Percentiles rank a stretch among this genome's conserved stretches.
Conservation (phyloP, 1,284 basidiomycete genomes). For the Malassezia restricta region DNA sequence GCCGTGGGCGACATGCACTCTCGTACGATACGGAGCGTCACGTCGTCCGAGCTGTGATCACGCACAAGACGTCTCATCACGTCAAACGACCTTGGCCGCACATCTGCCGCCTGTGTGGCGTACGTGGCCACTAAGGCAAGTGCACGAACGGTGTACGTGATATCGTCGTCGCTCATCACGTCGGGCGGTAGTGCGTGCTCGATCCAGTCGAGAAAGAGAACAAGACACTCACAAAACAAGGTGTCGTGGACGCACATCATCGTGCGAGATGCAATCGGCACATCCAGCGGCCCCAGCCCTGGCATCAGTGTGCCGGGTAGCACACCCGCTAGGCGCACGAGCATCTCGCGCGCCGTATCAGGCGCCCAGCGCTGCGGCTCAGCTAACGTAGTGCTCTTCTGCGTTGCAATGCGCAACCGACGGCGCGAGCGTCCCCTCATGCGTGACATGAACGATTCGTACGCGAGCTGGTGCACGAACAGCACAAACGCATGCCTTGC, state of each 20-base stretch:
- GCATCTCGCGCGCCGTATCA: slow-evolving; percentile 8
- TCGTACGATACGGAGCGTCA: not conserved
- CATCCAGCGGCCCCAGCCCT: not conserved
- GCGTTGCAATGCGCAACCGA: slow-evolving; percentile 8
- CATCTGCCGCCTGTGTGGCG: not conserved
- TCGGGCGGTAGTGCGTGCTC: not conserved
- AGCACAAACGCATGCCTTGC: slow-evolving; percentile 3
- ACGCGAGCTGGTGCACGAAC: slow-evolving; percentile 13
- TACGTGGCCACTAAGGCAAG: slow-evolving; percentile 1
- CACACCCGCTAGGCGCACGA: not conserved
- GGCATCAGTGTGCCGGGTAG: not conserved
- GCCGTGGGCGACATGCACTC: slow-evolving; percentile 7
- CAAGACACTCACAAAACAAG: slow-evolving; percentile 1
- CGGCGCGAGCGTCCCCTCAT: slow-evolving; percentile 9
- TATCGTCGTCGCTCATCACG: not conserved
- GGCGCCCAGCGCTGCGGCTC: slow-evolving; percentile 7
- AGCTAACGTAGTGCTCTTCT: not conserved
- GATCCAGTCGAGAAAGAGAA: slow-evolving; percentile 3
- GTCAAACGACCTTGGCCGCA: slow-evolving; percentile 3
- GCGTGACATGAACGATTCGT: slow-evolving; percentile 11
- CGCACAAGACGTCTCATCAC: slow-evolving; percentile 1
- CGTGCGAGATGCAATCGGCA: not conserved
- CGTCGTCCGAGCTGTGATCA: not conserved
- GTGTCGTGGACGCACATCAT: not conserved
- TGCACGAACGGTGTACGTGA: slow-evolving; percentile 1